Evolutionary conservation across 306 rosid genomes (phyloP), one percentile per base, ranked within the genome.

Genomic region (Canavalia gladiata): DNA sequence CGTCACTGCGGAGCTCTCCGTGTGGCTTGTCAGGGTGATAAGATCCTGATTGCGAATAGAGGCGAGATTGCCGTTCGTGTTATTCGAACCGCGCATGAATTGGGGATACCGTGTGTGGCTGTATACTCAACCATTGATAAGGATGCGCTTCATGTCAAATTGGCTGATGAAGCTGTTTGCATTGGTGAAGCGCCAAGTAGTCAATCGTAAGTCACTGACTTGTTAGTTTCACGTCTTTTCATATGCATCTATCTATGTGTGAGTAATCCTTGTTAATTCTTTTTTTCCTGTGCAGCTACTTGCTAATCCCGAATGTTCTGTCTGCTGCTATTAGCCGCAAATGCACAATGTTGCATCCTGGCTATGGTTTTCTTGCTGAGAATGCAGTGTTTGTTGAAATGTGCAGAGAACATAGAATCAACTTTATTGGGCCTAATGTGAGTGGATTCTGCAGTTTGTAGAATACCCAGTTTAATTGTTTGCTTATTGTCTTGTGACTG

Each of bases 21-120:
- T 76, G 93, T 72, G 5, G 72, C 82, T 3, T 90, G 97, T 83
- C 79, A 59, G 1, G 87, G 82, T 0, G 92, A 93, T 0, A 96
- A 96, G 87, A 96, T 96, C 69, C 86, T 96, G 41, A 87, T 96
- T 31, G 98, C 98, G 0, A 96, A 96, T 39, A 85, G 99, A 89
- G 99, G 99, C 47, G 98, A 96, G 76, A 95, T 95, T 79, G 98
- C 99, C 1, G 99, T 95, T 85, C 99, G 98, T 13, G 82, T 95
- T 52, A 95, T 93, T 75, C 89, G 99, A 50, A 95, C 98, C 28
- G 98, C 98, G 47, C 98, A 93, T 87, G 99, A 96, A 78, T 59
- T 96, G 90, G 99, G 99, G 52, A 96, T 95, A 13, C 99, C 99
- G 12, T 96, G 98, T 84, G 97, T 96, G 71, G 98, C 98, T 80